phyloP scores from a whole-genome alignment of 768 basidiomycete genomes.

The Collybia sordida region DNA sequence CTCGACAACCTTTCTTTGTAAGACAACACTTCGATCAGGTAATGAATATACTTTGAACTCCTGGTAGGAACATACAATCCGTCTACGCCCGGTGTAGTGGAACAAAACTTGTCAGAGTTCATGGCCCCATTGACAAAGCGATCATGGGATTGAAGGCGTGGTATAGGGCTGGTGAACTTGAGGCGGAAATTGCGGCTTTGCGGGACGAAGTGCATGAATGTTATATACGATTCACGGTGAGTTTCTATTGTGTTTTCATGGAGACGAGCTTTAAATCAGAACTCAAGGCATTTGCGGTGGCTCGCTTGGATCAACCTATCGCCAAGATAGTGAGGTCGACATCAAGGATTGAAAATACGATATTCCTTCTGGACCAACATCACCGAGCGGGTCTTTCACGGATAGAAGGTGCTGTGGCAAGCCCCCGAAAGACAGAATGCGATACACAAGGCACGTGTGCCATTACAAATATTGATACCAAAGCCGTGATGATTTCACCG shows the following conservation, averaged over 20 bases:
- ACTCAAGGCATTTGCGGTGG: slow-evolving; percentile 8
- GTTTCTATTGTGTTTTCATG: neutral
- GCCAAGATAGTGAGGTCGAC: slow-evolving; percentile 4
- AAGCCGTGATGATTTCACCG: slow-evolving; percentile 3
- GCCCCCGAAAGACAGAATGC: neutral
- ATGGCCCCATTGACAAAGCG: neutral
- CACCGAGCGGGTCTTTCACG: slow-evolving; percentile 5
- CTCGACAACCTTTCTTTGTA: slow-evolving; percentile 3
- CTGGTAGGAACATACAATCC: neutral
- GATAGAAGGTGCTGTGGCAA: slow-evolving; percentile 10
- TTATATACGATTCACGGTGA: slow-evolving; percentile 14
- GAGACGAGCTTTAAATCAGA: neutral
- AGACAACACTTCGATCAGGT: neutral
- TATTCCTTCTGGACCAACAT: slow-evolving; percentile 5
- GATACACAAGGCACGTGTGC: no score
- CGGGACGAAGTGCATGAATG: slow-evolving; percentile 9
- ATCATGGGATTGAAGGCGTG: neutral
- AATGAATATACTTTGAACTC: no score
- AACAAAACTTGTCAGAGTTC: neutral
- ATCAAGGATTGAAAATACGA: neutral
- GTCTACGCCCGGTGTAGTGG: neutral
- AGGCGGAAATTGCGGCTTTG: slow-evolving; percentile 8
- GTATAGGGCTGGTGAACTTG: slow-evolving; percentile 1
- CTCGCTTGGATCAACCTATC: slow-evolving; percentile 9
- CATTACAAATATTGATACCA: neutral